phyloP scores from a whole-genome alignment of 345 rosid genomes.

The Draba incana region DNA sequence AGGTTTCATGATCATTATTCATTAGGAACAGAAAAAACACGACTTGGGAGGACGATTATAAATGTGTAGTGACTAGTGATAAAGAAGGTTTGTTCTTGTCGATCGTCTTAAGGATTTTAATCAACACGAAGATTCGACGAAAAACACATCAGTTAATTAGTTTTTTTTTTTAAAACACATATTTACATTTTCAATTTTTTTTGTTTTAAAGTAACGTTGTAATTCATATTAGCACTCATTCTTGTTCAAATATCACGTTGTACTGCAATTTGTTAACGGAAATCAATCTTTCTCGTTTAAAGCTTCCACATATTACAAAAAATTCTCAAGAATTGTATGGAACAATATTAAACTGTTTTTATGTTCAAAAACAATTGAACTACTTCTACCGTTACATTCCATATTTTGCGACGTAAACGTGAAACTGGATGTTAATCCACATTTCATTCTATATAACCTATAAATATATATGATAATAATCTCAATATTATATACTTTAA shows the following conservation, averaged over 20 bases:
- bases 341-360: not conserved
- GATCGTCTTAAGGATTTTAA: conserved; percentile 1
- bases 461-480: not conserved
- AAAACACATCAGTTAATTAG: not conserved
- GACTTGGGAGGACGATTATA: not conserved
- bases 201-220: not conserved
- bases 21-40: not conserved
- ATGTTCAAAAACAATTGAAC: not conserved
- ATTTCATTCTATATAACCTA: conserved; percentile 11
- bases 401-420: conserved; percentile 23
- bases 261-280: not conserved
- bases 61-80: not conserved
- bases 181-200: not conserved
- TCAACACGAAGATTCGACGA: not conserved
- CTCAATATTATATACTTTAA: not conserved
- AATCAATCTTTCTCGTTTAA: not conserved
- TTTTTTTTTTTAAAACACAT: not conserved
- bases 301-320: not conserved
- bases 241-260: not conserved
- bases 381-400: not conserved
- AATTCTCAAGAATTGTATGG: too few relatives aligned
- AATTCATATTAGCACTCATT: not conserved
- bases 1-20: not conserved
- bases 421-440: conserved; percentile 26
- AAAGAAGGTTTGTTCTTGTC: not conserved